Percentiles rank a stretch among this genome's conserved stretches.
These are phyloP conservation scores for Chytriomyces sp. DNA, from an alignment of 192 early-diverging fungal species.

Conservation along the genomic window DNA sequence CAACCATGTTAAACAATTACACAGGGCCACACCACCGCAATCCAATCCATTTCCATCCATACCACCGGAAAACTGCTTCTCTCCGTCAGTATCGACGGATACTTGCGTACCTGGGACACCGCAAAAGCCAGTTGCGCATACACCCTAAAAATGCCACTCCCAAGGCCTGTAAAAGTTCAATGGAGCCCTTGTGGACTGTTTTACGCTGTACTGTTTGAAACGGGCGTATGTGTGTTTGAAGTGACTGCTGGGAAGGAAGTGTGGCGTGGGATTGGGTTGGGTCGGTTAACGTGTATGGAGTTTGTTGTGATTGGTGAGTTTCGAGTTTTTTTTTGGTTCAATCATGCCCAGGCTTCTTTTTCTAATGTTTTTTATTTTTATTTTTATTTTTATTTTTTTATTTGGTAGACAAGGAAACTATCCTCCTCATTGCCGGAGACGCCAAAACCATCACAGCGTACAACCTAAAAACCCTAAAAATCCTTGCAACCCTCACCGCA, in stretches of 20 bases:
- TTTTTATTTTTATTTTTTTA: too few species aligned
- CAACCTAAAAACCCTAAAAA: neutral
- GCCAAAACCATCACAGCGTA: neutral
- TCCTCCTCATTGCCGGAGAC: slow-evolving; percentile 23
- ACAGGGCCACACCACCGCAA: slow-evolving; percentile 60
- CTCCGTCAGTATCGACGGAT: slow-evolving; percentile 66
- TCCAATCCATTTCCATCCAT: slow-evolving; percentile 87
- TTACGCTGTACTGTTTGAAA: slow-evolving; percentile 49
- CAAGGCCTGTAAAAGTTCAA: slow-evolving; percentile 41
- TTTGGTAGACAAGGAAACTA: slow-evolving; percentile 10
- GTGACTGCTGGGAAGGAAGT: slow-evolving; percentile 34
- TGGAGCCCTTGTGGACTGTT: slow-evolving; percentile 44
- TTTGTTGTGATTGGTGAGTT: slow-evolving; percentile 28
- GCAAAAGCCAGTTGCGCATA: slow-evolving; percentile 49
- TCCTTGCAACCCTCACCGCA: slow-evolving; percentile 21
- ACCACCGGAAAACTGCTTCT: slow-evolving; percentile 94
- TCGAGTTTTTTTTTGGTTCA: neutral
- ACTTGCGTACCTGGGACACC: slow-evolving; percentile 58
- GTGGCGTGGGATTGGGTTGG: slow-evolving; percentile 26
- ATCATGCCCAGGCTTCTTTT: neutral
- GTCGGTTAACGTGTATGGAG: slow-evolving; percentile 39
- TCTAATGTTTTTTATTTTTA: too few species aligned
- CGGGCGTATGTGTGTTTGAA: slow-evolving; percentile 37
- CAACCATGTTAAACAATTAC: neutral
- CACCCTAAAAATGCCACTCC: slow-evolving; percentile 40